phyloP scores from a whole-genome alignment of 176 grass and related monocot genomes.

The Eragrostis nindensis region DNA sequence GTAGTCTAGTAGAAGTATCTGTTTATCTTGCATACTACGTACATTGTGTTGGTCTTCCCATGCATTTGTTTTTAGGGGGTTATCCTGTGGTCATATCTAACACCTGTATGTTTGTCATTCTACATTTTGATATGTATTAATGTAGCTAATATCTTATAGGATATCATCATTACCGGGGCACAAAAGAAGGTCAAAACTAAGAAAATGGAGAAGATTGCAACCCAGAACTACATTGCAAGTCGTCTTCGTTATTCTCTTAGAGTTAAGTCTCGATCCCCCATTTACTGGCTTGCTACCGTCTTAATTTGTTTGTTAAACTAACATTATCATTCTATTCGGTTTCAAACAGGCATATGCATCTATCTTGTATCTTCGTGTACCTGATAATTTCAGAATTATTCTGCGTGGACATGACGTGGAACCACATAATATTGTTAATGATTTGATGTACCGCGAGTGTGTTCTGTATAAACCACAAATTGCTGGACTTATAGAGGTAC shows the following conservation, averaged over 20 bases:
- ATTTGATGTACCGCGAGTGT: slow-evolving; percentile 92
- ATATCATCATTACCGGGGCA: slow-evolving; percentile 87
- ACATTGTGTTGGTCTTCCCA: slow-evolving; percentile 10
- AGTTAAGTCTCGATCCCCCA: slow-evolving; percentile 62
- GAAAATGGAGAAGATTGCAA: slow-evolving; percentile 40
- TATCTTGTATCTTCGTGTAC: slow-evolving; percentile 87
- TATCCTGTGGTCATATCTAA: slow-evolving; percentile 25
- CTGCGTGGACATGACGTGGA: slow-evolving; percentile 72
- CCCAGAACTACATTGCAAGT: slow-evolving; percentile 61
- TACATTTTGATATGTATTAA: slow-evolving; percentile 26
- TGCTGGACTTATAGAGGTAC: slow-evolving; percentile 68
- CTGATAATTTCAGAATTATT: slow-evolving; percentile 82
- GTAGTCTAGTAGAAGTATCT: slow-evolving; percentile 4
- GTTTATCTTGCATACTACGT: slow-evolving; percentile 34
- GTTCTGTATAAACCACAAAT: slow-evolving; percentile 89
- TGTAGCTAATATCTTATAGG: slow-evolving; percentile 48
- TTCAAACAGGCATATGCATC: slow-evolving; percentile 89
- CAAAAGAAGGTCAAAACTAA: slow-evolving; percentile 56
- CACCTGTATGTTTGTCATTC: slow-evolving; percentile 16
- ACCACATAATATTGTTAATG: slow-evolving; percentile 73
- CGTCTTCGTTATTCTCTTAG: slow-evolving; percentile 84
- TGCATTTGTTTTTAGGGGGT: slow-evolving; percentile 25
- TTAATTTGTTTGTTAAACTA: slow-evolving; percentile 41
- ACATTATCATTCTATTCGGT: slow-evolving; percentile 50
- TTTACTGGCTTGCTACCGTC: slow-evolving; percentile 39